phyloP scores from a whole-genome alignment of 108 stramenopile species.

The Discostella pseudostelligera region DNA sequence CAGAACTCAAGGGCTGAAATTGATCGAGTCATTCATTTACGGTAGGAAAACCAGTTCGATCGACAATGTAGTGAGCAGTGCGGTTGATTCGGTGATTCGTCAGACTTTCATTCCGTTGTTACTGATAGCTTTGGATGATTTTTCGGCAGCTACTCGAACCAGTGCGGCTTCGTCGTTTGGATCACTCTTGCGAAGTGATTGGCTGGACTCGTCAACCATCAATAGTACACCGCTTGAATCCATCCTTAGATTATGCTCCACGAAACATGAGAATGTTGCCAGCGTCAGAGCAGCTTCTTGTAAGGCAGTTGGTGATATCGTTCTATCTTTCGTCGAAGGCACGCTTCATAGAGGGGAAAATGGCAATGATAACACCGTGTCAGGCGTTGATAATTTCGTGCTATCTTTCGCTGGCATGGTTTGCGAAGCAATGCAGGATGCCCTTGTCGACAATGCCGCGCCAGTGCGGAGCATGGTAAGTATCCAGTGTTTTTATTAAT shows the following conservation, averaged over 20 bases:
- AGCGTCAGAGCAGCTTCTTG: conserved; percentile 57
- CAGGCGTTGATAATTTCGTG: conserved; percentile 14
- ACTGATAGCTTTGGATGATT: conserved; percentile 24
- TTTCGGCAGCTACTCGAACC: conserved; percentile 28
- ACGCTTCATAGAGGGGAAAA: background rate
- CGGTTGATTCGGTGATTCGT: conserved; percentile 20
- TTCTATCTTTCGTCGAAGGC: conserved; percentile 36
- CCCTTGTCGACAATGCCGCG: conserved; percentile 47
- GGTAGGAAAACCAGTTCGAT: conserved; percentile 23
- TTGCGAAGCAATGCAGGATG: conserved; percentile 35
- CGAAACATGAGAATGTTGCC: conserved; percentile 35
- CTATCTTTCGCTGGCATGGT: conserved; percentile 31
- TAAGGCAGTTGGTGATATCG: conserved; percentile 71
- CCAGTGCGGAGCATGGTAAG: conserved; percentile 62
- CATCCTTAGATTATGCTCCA: conserved; percentile 45
- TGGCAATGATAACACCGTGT: background rate
- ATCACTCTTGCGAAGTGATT: conserved; percentile 46
- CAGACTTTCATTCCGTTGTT: conserved; percentile 38
- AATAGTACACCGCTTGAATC: conserved; percentile 25
- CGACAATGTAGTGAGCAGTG: conserved; percentile 15
- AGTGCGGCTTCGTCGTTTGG: conserved; percentile 43
- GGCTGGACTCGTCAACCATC: conserved; percentile 31
- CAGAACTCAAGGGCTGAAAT: conserved; percentile 24
- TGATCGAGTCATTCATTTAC: conserved; percentile 39
- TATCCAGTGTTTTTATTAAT: background rate